A percentile compares a stretch with the other conserved stretches of the same genome.
Evolutionary conservation across 2,329 filamentous ascomycete genomes (phyloP).

Genomic region (Stachybotrys chartarum): DNA sequence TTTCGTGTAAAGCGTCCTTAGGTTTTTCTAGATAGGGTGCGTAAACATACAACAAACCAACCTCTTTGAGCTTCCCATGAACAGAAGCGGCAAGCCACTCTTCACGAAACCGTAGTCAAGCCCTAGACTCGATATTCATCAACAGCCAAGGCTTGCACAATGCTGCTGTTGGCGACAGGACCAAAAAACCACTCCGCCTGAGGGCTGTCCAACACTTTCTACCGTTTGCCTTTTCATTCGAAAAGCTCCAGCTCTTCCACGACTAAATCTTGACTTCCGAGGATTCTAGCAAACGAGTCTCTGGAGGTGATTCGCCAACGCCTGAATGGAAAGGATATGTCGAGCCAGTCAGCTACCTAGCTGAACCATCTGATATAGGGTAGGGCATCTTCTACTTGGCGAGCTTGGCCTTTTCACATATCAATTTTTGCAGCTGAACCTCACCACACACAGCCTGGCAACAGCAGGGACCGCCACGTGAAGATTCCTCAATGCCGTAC

Average conservation of each 20-base stretch:
- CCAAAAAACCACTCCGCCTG: constrained; percentile 22
- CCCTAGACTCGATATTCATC: constrained; percentile 14
- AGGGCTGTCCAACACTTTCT: constrained; percentile 12
- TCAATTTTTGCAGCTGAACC: no score
- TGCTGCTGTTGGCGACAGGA: constrained; percentile 9
- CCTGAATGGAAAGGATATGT: constrained; percentile 17
- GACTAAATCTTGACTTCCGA: constrained; percentile 17
- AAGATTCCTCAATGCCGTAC: no score
- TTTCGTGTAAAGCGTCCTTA: neutral
- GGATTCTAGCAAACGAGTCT: constrained; percentile 17
- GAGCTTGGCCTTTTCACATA: no score
- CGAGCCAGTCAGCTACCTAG: constrained; percentile 10
- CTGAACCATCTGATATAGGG: no score
- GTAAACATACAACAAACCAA: constrained; percentile 22
- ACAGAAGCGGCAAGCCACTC: constrained; percentile 22
- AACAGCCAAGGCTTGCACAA: constrained; percentile 9
- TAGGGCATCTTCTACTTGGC: no score
- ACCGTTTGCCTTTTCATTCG: constrained; percentile 17
- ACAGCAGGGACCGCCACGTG: no score
- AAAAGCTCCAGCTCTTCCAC: constrained; percentile 17
- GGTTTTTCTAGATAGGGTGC: constrained; percentile 17
- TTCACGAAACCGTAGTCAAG: constrained; percentile 17
- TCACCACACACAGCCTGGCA: no score
- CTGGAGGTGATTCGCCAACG: constrained; percentile 19
- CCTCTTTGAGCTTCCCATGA: constrained; percentile 18